phyloP scores from a whole-genome alignment of 306 rosid genomes.

The Cucurbita moschata region DNA sequence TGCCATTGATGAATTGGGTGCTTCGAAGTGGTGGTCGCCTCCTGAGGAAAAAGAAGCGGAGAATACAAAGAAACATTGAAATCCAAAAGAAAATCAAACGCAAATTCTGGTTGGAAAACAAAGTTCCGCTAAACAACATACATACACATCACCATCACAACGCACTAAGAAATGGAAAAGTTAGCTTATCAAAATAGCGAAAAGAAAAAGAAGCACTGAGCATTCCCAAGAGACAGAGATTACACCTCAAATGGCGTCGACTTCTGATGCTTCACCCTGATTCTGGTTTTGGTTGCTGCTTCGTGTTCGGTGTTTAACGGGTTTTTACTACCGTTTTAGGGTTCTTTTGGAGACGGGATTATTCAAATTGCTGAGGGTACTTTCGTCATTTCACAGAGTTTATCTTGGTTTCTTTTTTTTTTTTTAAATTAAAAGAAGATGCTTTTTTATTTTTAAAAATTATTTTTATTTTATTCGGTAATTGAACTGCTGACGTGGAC shows the following conservation, averaged over 20 bases:
- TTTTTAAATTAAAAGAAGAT: too few relatives aligned
- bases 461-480: too few relatives aligned
- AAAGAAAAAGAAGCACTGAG: not conserved
- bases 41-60: not conserved
- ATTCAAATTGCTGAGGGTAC: not conserved
- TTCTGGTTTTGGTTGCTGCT: not conserved
- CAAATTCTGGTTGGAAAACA: not conserved
- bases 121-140: not conserved
- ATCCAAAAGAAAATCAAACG: not conserved
- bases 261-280: not conserved
- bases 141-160: not conserved
- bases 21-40: not conserved
- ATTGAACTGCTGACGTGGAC: too few relatives aligned
- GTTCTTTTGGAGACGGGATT: not conserved
- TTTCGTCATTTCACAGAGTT: not conserved
- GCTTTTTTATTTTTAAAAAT: too few relatives aligned
- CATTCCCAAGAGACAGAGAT: not conserved
- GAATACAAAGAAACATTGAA: not conserved
- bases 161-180: not conserved
- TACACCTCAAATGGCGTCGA: not conserved
- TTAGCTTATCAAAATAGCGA: not conserved
- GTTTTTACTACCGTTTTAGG: not conserved
- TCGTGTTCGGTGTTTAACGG: not conserved
- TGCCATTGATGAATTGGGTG: slow-evolving; percentile 13
- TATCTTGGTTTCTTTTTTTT: too few relatives aligned